Evolutionary conservation across 441 rosid genomes (phyloP).

Genomic region (Daphne laureola): DNA sequence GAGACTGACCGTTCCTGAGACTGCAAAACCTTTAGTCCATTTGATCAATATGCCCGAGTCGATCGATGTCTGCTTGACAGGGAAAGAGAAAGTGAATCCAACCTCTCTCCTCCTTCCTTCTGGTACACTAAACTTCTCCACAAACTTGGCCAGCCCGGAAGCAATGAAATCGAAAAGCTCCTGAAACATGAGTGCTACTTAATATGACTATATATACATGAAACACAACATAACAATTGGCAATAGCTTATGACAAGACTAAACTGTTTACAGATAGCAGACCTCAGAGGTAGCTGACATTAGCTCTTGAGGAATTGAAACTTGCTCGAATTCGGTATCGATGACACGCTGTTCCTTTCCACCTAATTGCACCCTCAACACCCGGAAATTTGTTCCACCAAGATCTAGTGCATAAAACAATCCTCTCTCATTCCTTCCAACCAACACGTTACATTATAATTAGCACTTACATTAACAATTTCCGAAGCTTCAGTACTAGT

Average conservation of each 20-base stretch:
- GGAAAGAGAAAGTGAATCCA: conserved; percentile 90
- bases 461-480: no score
- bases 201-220: not conserved
- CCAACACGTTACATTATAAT: not conserved
- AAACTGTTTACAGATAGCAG: conserved; percentile 5
- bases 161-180: conserved; percentile 84
- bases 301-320: conserved; percentile 63
- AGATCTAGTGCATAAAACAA: conserved; percentile 91
- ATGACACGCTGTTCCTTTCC: conserved; percentile 55
- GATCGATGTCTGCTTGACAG: conserved; percentile 69
- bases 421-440: conserved; percentile 67
- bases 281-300: conserved; percentile 83
- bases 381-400: conserved; percentile 89
- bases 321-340: conserved; percentile 60
- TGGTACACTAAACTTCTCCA: conserved; percentile 38
- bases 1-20: conserved; percentile 75
- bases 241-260: not conserved
- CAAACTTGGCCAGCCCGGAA: conserved; percentile 45
- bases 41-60: conserved; percentile 73
- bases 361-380: conserved; percentile 68
- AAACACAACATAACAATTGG: not conserved
- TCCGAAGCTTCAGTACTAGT: no score
- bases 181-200: conserved; percentile 31
- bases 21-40: conserved; percentile 89
- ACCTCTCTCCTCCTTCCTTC: conserved; percentile 65